Percentiles rank a stretch among this genome's conserved stretches.
Conservation (phyloP, 495 filamentous ascomycete genomes). For the Apiosordaria backusii region DNA sequence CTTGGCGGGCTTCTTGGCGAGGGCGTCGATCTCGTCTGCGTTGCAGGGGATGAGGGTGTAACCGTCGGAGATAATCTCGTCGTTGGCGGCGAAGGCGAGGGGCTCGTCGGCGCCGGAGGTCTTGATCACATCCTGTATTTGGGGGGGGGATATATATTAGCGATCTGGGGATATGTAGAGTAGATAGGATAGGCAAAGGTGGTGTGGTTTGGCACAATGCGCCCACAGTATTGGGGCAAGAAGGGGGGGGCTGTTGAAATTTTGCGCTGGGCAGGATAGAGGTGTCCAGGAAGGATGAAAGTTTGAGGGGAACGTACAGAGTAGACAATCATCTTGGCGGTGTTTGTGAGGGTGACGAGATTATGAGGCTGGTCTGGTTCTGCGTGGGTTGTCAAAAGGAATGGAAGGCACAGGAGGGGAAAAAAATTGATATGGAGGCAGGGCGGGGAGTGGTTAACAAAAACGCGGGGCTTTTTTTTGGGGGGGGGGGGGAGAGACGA, state of each 20-base stretch:
- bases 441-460: background rate
- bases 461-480: background rate
- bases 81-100: background rate
- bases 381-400: background rate
- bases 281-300: background rate
- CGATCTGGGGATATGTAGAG: background rate
- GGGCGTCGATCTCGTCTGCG: background rate
- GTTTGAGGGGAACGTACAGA: constrained; percentile 61
- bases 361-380: background rate
- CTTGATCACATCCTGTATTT: background rate
- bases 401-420: constrained; percentile 8
- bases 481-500: background rate
- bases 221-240: background rate
- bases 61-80: constrained; percentile 6
- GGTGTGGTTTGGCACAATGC: background rate
- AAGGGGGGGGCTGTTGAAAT: background rate
- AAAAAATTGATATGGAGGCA: constrained; percentile 12
- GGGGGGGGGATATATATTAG: background rate
- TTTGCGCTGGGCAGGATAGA: background rate
- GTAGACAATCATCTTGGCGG: constrained; percentile 83
- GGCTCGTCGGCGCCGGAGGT: background rate
- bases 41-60: constrained; percentile 14
- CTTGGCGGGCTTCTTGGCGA: constrained; percentile 6
- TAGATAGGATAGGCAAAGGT: background rate
- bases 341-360: constrained; percentile 16